Percentiles rank a stretch among this genome's conserved stretches.
phyloP scores from a whole-genome alignment of 331 rosid species.

The Pyracantha coccinea region DNA sequence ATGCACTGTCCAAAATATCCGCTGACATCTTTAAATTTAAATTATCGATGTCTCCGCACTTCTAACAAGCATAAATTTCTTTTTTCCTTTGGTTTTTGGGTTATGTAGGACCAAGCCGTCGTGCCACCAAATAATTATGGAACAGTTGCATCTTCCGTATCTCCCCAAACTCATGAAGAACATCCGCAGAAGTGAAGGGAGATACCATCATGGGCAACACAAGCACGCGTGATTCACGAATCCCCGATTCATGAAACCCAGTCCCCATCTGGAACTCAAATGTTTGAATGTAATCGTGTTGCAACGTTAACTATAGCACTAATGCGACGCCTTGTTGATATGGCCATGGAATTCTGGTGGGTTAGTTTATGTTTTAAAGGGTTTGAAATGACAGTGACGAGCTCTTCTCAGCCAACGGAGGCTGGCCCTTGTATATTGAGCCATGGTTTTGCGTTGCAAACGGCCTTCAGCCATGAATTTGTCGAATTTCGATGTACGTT shows the following conservation, averaged over 20 bases:
- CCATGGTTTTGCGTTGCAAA: not conserved
- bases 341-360: too few relatives aligned
- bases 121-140: not conserved
- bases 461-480: not conserved
- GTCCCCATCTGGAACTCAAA: too few relatives aligned
- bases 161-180: slow-evolving; percentile 1
- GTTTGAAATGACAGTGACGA: not conserved
- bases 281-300: not conserved
- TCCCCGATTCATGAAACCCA: not conserved
- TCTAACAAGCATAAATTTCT: not conserved
- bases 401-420: not conserved
- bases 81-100: not conserved
- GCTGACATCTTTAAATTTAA: not conserved
- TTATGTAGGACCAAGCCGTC: slow-evolving; percentile 32
- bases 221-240: not conserved
- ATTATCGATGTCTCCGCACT: not conserved
- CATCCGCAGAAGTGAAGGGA: not conserved
- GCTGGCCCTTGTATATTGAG: not conserved
- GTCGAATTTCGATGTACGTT: not conserved
- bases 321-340: too few relatives aligned
- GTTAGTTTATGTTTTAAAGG: too few relatives aligned
- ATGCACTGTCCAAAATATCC: not conserved
- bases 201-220: not conserved
- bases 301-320: not conserved
- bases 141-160: not conserved